Evolutionary conservation across 2,329 filamentous ascomycete species (phyloP).

Genomic region (Fusarium sp.): DNA sequence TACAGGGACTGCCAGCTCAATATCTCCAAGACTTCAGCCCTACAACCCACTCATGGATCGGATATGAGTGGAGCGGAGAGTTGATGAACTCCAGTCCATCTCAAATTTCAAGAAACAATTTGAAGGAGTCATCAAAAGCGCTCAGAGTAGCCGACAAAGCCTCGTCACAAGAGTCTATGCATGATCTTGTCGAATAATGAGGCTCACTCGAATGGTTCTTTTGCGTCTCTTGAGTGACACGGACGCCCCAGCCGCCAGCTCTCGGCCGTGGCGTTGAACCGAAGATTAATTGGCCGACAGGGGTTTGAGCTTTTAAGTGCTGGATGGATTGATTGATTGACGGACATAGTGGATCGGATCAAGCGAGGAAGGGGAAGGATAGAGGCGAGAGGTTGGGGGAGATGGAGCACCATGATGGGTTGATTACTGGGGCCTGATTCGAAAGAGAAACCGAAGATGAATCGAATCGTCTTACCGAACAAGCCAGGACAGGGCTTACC

Average conservation of each 20-base stretch:
- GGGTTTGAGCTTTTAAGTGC: constrained; percentile 16
- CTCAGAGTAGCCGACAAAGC: not conserved
- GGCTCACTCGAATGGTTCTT: constrained; percentile 30
- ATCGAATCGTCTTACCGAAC: constrained; percentile 8
- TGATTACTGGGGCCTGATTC: constrained; percentile 20
- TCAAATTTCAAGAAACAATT: not conserved
- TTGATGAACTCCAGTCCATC: constrained; percentile 6
- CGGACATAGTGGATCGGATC: constrained; percentile 5
- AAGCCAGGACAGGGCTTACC: not conserved
- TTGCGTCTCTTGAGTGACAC: constrained; percentile 13
- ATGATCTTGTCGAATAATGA: constrained; percentile 18
- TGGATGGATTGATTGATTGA: constrained; percentile 1
- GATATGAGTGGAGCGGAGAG: constrained; percentile 5
- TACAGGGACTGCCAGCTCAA: not conserved
- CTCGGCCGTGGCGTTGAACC: constrained; percentile 21
- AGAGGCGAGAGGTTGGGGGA: constrained; percentile 14
- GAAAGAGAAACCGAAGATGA: constrained; percentile 15
- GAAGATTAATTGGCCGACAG: constrained; percentile 17
- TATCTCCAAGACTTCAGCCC: constrained; percentile 25
- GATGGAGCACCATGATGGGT: constrained; percentile 14
- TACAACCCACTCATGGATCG: constrained; percentile 23
- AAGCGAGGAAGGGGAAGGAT: constrained; percentile 21
- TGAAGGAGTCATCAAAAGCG: not conserved
- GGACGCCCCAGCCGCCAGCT: constrained; percentile 9
- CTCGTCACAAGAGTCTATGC: not conserved